These are phyloP conservation scores for Mrakia gelida DNA, from an alignment of 768 basidiomycete genomes.

Conservation along the genomic window DNA sequence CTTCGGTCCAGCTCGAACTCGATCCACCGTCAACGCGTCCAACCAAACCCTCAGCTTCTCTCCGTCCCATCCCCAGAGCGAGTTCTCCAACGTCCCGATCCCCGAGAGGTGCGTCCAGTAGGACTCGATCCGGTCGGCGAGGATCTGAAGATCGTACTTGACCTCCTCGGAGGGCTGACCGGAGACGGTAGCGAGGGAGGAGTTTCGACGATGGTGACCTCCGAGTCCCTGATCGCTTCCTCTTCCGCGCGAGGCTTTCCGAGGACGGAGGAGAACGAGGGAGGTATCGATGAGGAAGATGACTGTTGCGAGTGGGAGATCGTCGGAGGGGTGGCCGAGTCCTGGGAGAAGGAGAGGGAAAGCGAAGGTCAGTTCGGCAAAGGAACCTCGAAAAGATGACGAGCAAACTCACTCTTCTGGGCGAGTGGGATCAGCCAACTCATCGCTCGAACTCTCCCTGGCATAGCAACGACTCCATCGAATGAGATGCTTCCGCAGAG, in stretches of 20 bases:
- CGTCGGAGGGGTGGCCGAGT: slow-evolving; percentile 87
- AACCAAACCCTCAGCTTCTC: slow-evolving; percentile 82
- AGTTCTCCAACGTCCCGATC: slow-evolving; percentile 89
- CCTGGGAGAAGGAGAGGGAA: slow-evolving; percentile 57
- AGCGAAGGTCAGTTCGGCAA: too few species aligned
- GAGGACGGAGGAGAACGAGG: slow-evolving; percentile 78
- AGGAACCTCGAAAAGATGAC: slow-evolving; percentile 2
- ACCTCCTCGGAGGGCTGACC: slow-evolving; percentile 67
- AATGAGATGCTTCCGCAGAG: slow-evolving; percentile 94
- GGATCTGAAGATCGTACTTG: slow-evolving; percentile 94
- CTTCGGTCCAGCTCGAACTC: slow-evolving; percentile 12
- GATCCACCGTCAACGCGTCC: slow-evolving; percentile 85
- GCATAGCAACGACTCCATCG: slow-evolving; percentile 77
- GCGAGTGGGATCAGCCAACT: slow-evolving; percentile 95
- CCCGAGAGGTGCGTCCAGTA: slow-evolving; percentile 98
- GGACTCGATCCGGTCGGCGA: slow-evolving; percentile 94
- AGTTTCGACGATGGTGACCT: slow-evolving; percentile 21
- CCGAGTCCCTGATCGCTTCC: background rate
- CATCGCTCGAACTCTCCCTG: slow-evolving; percentile 76
- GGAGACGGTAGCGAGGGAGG: slow-evolving; percentile 44
- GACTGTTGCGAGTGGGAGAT: slow-evolving; percentile 88
- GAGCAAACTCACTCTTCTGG: slow-evolving; percentile 71
- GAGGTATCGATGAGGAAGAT: slow-evolving; percentile 92
- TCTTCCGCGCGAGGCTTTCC: slow-evolving; percentile 53
- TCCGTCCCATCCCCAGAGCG: slow-evolving; percentile 95